Conservation (phyloP, 2,329 filamentous ascomycete species). For the Dendryphion nanum region DNA sequence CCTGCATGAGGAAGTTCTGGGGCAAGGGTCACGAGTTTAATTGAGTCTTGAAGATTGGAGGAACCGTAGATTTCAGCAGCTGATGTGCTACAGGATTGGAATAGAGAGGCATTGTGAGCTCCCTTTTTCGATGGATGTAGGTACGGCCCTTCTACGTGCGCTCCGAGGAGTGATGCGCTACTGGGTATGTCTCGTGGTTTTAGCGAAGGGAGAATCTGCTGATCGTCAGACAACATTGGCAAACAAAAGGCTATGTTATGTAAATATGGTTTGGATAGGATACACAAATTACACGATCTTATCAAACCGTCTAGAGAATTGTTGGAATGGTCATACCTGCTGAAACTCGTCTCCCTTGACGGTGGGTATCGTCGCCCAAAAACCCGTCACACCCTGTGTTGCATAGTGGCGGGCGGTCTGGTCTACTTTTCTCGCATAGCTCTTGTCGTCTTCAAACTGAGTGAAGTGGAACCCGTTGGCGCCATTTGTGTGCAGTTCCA, state of each 20-base stretch:
- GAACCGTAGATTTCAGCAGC: constrained; percentile 48
- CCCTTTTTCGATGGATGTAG: constrained; percentile 54
- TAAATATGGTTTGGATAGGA: no score
- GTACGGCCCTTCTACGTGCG: constrained; percentile 58
- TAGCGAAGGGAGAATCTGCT: constrained; percentile 50
- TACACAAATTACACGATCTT: no score
- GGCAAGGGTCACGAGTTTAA: constrained; percentile 54
- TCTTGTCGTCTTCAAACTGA: constrained; percentile 43
- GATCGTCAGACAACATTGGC: no score
- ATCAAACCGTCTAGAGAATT: no score
- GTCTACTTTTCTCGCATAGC: constrained; percentile 46
- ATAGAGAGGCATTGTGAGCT: constrained; percentile 50
- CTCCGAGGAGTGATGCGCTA: constrained; percentile 53
- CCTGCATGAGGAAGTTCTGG: constrained; percentile 49
- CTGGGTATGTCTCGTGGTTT: constrained; percentile 41
- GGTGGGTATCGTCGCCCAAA: constrained; percentile 55
- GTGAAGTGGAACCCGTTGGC: constrained; percentile 56
- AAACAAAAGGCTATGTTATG: no score
- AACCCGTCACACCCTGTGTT: constrained; percentile 53
- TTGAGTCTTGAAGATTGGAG: constrained; percentile 35
- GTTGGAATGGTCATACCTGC: no score
- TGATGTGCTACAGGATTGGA: constrained; percentile 37
- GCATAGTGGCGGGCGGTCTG: constrained; percentile 50
- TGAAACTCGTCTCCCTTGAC: constrained; percentile 48
- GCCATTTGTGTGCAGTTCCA: constrained; percentile 58